Evolutionary conservation across 164 flowering plant species (phyloP).

Genomic region (Piper longum): DNA sequence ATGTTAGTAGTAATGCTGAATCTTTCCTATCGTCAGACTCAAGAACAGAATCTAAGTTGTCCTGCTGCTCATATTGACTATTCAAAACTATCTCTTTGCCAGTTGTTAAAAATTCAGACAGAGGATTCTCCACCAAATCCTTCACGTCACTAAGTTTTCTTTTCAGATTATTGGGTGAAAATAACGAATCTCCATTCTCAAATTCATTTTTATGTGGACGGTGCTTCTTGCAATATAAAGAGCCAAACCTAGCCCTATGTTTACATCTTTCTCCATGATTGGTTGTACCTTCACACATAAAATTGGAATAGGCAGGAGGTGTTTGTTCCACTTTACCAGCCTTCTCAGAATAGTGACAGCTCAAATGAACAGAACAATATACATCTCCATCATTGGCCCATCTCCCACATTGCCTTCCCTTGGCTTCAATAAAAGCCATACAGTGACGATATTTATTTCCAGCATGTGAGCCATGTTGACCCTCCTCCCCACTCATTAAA

Average conservation of each 20-base stretch:
- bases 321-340: slow-evolving; percentile 32
- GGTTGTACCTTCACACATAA: slow-evolving; percentile 86
- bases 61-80: slow-evolving; percentile 20
- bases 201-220: slow-evolving; percentile 19
- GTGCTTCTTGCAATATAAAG: slow-evolving; percentile 81
- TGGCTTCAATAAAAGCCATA: slow-evolving; percentile 74
- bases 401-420: slow-evolving; percentile 91
- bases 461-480: slow-evolving; percentile 8
- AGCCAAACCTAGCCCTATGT: slow-evolving; percentile 67
- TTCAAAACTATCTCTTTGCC: slow-evolving; percentile 33
- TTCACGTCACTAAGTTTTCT: slow-evolving; percentile 28
- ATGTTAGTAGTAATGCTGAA: slow-evolving; percentile 17
- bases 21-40: slow-evolving; percentile 16
- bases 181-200: slow-evolving; percentile 12
- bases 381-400: slow-evolving; percentile 92
- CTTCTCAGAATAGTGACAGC: slow-evolving; percentile 37
- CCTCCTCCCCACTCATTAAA: slow-evolving; percentile 17
- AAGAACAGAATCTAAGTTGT: slow-evolving; percentile 18
- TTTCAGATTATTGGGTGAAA: slow-evolving; percentile 31
- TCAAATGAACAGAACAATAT: slow-evolving; percentile 89
- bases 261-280: slow-evolving; percentile 80
- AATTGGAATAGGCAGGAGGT: slow-evolving; percentile 20
- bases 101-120: slow-evolving; percentile 14
- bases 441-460: slow-evolving; percentile 58
- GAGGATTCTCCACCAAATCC: slow-evolving; percentile 17